Evolutionary conservation across 768 basidiomycete species (phyloP), one percentile per base, ranked within the genome.

Genomic region (Lactarius trivialis): DNA sequence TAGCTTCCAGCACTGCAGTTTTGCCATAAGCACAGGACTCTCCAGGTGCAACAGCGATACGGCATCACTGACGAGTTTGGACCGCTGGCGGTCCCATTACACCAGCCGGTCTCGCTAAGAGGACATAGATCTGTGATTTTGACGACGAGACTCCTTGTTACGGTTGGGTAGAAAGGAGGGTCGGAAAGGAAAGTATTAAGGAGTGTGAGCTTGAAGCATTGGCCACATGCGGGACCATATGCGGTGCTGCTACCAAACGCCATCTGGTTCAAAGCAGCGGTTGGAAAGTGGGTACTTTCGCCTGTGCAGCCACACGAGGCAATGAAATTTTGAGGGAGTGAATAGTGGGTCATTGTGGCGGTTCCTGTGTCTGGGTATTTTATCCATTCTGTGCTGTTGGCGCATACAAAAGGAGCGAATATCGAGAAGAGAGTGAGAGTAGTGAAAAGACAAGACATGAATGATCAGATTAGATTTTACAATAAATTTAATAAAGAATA

Each of bases 101-200:
- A 93, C 88, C 85, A 90, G 17, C 85, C 86, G 24, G 70, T 70
- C 58, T 73, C 70, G 2, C 82, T 82, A 17, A 82, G 73, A 7
- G 91, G 90, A 70, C 91, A 93, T 21, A 90, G 72, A 71, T 93
- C 91, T 4, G 87, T 91, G 45, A 93, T 74, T 73, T 93, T 93
- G 55, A 93, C 75, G 26, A 89, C 81, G 15, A 91, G 75, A 43
- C 80, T 84, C 58, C 83, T 86, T 11, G 78, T 75, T 32, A 76
- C 75, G 32, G 80, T 68, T 2, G 89, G 89, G 67, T 81, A 81
- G 72, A 88, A 93, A 0, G 84, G 88, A 8, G 90, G 90, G 45
- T 79, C 75, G 0, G 84, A 77, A 21, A 78, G 76, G 68, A 86
- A 84, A 4, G 89, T 83, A 67, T 89, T 84, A 49, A 89, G 67